Evolutionary conservation across 202 grass and related monocot genomes (phyloP), one percentile per base, ranked within the genome.

Genomic region (Musa balbisiana): DNA sequence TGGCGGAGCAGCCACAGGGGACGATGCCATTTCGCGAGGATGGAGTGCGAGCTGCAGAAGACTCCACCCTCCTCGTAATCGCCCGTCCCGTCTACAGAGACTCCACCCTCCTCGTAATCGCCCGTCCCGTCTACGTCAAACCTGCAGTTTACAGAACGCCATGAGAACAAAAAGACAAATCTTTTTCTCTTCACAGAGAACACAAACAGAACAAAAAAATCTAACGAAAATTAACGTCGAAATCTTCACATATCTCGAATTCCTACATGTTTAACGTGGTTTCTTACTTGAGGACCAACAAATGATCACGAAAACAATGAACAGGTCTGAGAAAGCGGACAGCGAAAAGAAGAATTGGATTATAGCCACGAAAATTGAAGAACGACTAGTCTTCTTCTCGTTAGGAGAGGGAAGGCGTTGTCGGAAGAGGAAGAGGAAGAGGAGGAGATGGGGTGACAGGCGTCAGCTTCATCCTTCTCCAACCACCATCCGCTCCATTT

Each of bases 11-110:
- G 49, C 12, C 2, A 10, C 8, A 2, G 59, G 59, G 43, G 52
- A 15, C 14, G n/a, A 17, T 3, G 29, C 75, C 75, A 77, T 77
- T 22, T 5, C 20, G 22, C 43, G 59, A 49, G 59, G 60, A 53
- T 65, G 60, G 75, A 75, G 75, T 53, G 75, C 20, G 11, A 23
- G 49, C 8, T 66, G 72, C 60, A 53, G 75, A 77, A 21, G 75
- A 52, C 75, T 65, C 59, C 75, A 52, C 33, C 75, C 75, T 75
- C 75, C 21, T 50, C 21, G 62, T 65, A 10, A 22, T 17, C 24
- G 33, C 55, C 16, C 29, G 33, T 43, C 33, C 16, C 29, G 33
- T 43, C 33, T 52, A 51, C 12, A n/a, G n/a, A 21, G 75, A 52
- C 75, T 65, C 59, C 75, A 52, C 33, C 75, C 75, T 75, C 75